These are phyloP conservation scores for Zizania palustris DNA, from an alignment of 202 grass and related monocot genomes.

Conservation along the genomic window DNA sequence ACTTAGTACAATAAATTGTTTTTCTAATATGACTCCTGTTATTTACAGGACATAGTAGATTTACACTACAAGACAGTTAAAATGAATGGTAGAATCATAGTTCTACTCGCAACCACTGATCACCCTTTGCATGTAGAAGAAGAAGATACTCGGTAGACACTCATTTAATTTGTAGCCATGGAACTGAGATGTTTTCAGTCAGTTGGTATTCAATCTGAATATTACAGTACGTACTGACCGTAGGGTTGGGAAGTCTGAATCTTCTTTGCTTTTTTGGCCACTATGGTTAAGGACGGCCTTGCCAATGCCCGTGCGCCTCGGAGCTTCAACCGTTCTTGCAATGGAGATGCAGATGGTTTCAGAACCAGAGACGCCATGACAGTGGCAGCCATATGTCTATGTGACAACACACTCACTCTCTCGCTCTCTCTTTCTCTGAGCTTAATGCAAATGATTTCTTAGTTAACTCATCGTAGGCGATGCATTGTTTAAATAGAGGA, in stretches of 20 bases:
- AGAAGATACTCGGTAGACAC: background rate
- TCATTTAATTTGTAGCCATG: background rate
- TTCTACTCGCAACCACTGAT: background rate
- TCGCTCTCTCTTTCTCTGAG: slow-evolving; percentile 13
- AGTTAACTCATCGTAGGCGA: too few species aligned
- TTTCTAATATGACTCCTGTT: background rate
- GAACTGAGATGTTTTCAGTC: background rate
- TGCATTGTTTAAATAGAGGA: slow-evolving; percentile 16
- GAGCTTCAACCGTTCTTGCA: slow-evolving; percentile 16
- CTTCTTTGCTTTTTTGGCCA: slow-evolving; percentile 49
- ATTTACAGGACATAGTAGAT: background rate
- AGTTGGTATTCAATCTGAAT: background rate
- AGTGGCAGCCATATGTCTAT: slow-evolving; percentile 35
- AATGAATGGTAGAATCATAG: background rate
- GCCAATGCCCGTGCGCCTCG: slow-evolving; percentile 6
- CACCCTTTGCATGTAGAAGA: background rate
- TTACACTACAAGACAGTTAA: background rate
- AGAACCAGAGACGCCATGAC: slow-evolving; percentile 47
- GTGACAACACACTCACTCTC: slow-evolving; percentile 9
- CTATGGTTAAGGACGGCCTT: slow-evolving; percentile 39
- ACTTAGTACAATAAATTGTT: background rate
- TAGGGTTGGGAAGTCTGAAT: slow-evolving; percentile 45
- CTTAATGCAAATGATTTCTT: background rate
- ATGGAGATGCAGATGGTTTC: slow-evolving; percentile 45
- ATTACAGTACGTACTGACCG: slow-evolving; percentile 25